These are phyloP conservation scores for Candida mattraensis DNA, from an alignment of 805 yeast species.

Conservation along the genomic window DNA sequence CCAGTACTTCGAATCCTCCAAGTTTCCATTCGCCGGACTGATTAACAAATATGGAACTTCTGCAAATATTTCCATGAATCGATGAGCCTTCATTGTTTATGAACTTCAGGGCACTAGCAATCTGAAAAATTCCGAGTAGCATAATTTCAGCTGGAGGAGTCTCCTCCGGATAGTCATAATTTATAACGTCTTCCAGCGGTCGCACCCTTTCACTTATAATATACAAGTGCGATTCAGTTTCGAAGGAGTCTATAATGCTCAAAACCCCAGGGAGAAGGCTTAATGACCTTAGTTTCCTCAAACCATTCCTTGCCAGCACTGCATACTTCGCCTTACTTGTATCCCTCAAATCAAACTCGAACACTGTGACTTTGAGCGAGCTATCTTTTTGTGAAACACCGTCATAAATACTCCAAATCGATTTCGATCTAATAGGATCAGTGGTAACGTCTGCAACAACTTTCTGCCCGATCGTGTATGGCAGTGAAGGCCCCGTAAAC, in stretches of 20 bases:
- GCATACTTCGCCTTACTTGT: constrained; percentile 32
- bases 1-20: constrained; percentile 74
- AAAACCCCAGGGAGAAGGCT: constrained; percentile 68
- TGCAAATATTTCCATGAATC: constrained; percentile 62
- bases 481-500: constrained; percentile 56
- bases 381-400: constrained; percentile 58
- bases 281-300: constrained; percentile 51
- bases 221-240: constrained; percentile 54
- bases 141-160: constrained; percentile 34
- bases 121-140: constrained; percentile 54
- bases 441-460: constrained; percentile 24
- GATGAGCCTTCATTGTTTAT: constrained; percentile 58
- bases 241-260: constrained; percentile 60
- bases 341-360: constrained; percentile 55
- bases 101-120: constrained; percentile 54
- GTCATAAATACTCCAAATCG: constrained; percentile 64
- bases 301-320: constrained; percentile 45
- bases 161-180: constrained; percentile 25
- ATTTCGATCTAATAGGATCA: constrained; percentile 29
- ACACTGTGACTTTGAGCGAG: constrained; percentile 53
- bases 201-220: constrained; percentile 66
- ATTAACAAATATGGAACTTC: constrained; percentile 61
- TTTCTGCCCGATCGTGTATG: constrained; percentile 54
- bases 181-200: constrained; percentile 47
- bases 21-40: constrained; percentile 79